Conservation (phyloP, 306 rosid genomes). For the Rosa chinensis region DNA sequence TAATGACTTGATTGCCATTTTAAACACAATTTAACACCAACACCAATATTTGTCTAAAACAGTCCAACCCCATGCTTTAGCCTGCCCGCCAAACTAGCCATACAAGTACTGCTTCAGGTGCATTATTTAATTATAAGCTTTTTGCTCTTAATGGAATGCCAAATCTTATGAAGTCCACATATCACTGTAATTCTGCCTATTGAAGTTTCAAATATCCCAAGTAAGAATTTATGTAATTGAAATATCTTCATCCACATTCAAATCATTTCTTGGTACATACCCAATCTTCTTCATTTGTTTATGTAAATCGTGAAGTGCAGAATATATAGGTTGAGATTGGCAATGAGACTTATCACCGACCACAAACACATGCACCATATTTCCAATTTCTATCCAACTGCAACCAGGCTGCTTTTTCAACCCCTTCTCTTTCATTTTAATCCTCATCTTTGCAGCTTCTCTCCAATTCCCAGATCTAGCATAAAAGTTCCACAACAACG, state of each 20-base stretch:
- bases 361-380: slow-evolving; percentile 40
- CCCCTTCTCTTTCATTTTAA: slow-evolving; percentile 46
- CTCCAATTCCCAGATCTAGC: slow-evolving; percentile 52
- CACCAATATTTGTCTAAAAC: neutral
- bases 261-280: slow-evolving; percentile 2
- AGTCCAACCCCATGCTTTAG: neutral
- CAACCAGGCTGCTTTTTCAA: slow-evolving; percentile 59
- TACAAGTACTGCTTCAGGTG: neutral
- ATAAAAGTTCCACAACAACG: slow-evolving; percentile 41
- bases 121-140: neutral
- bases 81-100: neutral
- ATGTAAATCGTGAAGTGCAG: slow-evolving; percentile 40
- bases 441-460: slow-evolving; percentile 53
- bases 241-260: slow-evolving; percentile 16
- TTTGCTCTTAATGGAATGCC: neutral
- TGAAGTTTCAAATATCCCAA: neutral
- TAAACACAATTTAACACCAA: neutral
- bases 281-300: slow-evolving; percentile 41
- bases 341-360: slow-evolving; percentile 40
- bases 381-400: slow-evolving; percentile 54
- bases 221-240: neutral
- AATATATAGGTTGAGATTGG: slow-evolving; percentile 30
- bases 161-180: neutral
- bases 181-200: neutral
- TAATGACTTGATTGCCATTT: no score